phyloP scores from a whole-genome alignment of 2,329 filamentous ascomycete genomes.

The Penicillium sp. region DNA sequence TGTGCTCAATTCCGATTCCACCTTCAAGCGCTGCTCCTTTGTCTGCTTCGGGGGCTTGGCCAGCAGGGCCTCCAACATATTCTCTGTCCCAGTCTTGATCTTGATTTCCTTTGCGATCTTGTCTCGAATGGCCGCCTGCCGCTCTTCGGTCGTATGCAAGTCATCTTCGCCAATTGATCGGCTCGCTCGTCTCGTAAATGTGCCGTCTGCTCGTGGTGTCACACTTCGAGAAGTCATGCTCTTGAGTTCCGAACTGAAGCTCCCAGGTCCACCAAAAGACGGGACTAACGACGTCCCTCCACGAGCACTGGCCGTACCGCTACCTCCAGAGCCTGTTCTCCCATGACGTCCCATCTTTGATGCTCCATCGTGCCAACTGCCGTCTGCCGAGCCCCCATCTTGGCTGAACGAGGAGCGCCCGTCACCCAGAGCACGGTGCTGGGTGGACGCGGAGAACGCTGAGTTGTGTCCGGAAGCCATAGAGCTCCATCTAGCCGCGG shows the following conservation, averaged over 20 bases:
- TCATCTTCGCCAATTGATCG: constrained; percentile 58
- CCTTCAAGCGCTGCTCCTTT: constrained; percentile 71
- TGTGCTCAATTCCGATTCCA: constrained; percentile 83
- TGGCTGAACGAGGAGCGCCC: constrained; percentile 36
- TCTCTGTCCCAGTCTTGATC: constrained; percentile 96
- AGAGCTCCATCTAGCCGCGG: constrained; percentile 40
- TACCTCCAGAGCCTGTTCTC: constrained; percentile 52
- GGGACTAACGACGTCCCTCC: constrained; percentile 59
- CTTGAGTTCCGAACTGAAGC: constrained; percentile 83
- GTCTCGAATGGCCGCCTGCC: constrained; percentile 69
- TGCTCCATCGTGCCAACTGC: constrained; percentile 35
- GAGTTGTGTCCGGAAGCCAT: constrained; percentile 44
- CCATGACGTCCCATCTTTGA: constrained; percentile 34
- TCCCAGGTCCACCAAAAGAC: constrained; percentile 65
- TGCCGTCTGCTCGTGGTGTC: constrained; percentile 52
- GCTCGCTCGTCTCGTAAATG: constrained; percentile 44
- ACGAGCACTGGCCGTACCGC: constrained; percentile 60
- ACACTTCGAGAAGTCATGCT: constrained; percentile 61
- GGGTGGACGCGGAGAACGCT: constrained; percentile 40
- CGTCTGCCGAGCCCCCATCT: constrained; percentile 35
- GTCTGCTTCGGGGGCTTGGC: constrained; percentile 93
- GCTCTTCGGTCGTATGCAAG: constrained; percentile 59
- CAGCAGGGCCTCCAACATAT: constrained; percentile 90
- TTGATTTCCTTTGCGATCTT: constrained; percentile 92
- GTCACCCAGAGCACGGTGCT: constrained; percentile 37